Evolutionary conservation across 768 basidiomycete species (phyloP), one percentile per base, ranked within the genome.

Genomic region (Scleroderma citrinum): DNA sequence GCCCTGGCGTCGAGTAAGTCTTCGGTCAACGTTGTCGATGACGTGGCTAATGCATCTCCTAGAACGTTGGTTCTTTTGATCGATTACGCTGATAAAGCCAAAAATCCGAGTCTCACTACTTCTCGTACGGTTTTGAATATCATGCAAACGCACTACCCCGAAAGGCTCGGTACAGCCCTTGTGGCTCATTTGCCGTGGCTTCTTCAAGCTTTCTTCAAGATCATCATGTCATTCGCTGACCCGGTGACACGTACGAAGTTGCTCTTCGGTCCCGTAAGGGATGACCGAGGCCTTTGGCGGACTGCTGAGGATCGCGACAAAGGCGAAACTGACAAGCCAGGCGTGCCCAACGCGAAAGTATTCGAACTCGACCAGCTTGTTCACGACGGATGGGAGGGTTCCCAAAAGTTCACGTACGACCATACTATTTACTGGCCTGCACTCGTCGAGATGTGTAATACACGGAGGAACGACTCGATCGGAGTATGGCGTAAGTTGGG

Each of bases 121-220:
- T 52, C 76, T 7, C 67, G 71, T 10, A 61, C 56, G 23, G 72
- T 78, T 12, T 73, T 85, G 46, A 66, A 74, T 62, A 85, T 89
- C 56, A 72, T 91, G 13, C 89, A 91, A 58, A 76, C 80, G 20
- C 88, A 92, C 61, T 92, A 91, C 58, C 90, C 90, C 0, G 92
- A 95, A 63, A 81, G 92, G 3, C 80, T 95, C 30, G 90, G 88
- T 21, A 61, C 72, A 12, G 78, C 89, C 1, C 66, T 90, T 37
- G 80, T 92, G 58, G 73, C 84, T 50, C 87, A 92, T 57, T 75
- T 92, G n/a, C 91, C 92, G 3, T 92, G 81, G 71, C 62, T 89
- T 44, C 61, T 92, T 44, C 80, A 78, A 48, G 73, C 79, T 0
- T 91, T 92, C 68, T 85, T 81, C 73, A 88, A 84, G 56, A 65